Conservation (phyloP, 257 asterid species). For the Ilex asprella region DNA sequence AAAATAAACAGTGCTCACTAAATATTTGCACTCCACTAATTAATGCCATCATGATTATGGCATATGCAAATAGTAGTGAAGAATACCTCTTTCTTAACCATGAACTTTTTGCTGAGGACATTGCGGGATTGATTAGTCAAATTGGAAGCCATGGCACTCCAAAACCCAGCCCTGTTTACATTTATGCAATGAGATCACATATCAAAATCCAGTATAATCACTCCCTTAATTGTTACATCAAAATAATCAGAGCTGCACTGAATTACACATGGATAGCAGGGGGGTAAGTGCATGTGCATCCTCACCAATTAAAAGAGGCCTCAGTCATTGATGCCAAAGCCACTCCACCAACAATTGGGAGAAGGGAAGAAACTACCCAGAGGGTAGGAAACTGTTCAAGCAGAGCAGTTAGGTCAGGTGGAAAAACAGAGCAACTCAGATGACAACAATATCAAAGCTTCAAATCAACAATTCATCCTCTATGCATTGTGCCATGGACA, state of each 20-base stretch:
- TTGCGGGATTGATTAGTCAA: constrained; percentile 88
- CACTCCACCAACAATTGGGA: constrained; percentile 93
- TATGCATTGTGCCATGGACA: background rate
- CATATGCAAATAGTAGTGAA: background rate
- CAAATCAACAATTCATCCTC: background rate
- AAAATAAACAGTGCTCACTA: too few species aligned
- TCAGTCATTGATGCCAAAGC: constrained; percentile 86
- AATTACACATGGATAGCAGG: too few species aligned
- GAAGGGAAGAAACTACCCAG: constrained; percentile 80
- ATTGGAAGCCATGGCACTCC: constrained; percentile 99
- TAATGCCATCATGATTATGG: background rate
- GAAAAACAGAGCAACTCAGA: background rate
- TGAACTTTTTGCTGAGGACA: constrained; percentile 93
- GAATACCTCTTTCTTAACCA: constrained; percentile 88
- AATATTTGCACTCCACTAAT: too few species aligned
- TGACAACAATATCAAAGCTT: background rate
- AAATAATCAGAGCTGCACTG: too few species aligned
- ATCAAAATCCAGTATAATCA: constrained; percentile 4
- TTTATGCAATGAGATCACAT: background rate
- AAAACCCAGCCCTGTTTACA: constrained; percentile 73
- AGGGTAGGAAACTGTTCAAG: constrained; percentile 52
- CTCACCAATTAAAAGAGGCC: constrained; percentile 83
- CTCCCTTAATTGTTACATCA: constrained; percentile 7
- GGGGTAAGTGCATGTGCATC: background rate
- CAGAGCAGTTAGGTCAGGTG: background rate